phyloP scores from a whole-genome alignment of 2,329 filamentous ascomycete species.

The Aspergillus sp. region DNA sequence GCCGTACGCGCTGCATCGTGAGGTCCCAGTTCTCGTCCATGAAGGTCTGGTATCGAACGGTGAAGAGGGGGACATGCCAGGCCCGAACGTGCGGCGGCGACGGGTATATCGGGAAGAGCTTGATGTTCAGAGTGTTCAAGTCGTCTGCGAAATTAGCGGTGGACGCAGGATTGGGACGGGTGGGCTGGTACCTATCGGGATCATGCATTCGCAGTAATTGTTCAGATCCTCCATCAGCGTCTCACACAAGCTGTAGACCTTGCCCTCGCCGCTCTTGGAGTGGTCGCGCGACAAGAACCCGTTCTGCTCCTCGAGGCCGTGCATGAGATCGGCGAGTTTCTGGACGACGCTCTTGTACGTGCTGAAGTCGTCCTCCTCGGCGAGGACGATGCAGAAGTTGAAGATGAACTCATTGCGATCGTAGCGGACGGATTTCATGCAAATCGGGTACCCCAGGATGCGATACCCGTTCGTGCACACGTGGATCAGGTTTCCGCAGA shows the following conservation, averaged over 20 bases:
- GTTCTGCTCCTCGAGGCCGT: slow-evolving; percentile 87
- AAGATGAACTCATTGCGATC: slow-evolving; percentile 96
- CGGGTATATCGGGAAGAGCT: slow-evolving; percentile 81
- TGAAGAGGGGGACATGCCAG: slow-evolving; percentile 85
- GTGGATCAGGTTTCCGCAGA: slow-evolving; percentile 82
- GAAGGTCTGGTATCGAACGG: slow-evolving; percentile 53
- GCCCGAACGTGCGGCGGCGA: slow-evolving; percentile 74
- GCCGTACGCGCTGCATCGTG: slow-evolving; percentile 47
- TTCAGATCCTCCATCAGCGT: slow-evolving; percentile 90
- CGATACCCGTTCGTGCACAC: slow-evolving; percentile 73
- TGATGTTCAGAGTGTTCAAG: slow-evolving; percentile 92
- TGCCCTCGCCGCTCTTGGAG: slow-evolving; percentile 45
- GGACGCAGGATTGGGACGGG: background rate
- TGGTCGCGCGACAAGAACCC: slow-evolving; percentile 63
- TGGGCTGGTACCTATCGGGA: slow-evolving; percentile 71
- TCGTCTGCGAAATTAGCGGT: slow-evolving; percentile 59
- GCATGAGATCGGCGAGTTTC: slow-evolving; percentile 80
- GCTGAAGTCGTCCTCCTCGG: slow-evolving; percentile 66
- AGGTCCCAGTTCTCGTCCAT: slow-evolving; percentile 56
- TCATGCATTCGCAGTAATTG: slow-evolving; percentile 98
- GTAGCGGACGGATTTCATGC: slow-evolving; percentile 78
- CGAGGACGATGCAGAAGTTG: slow-evolving; percentile 87
- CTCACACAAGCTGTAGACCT: slow-evolving; percentile 71
- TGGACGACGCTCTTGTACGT: slow-evolving; percentile 82
- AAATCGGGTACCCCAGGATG: slow-evolving; percentile 84